Evolutionary conservation across 305 asterid genomes (phyloP).

Genomic region (Galium porrigens): DNA sequence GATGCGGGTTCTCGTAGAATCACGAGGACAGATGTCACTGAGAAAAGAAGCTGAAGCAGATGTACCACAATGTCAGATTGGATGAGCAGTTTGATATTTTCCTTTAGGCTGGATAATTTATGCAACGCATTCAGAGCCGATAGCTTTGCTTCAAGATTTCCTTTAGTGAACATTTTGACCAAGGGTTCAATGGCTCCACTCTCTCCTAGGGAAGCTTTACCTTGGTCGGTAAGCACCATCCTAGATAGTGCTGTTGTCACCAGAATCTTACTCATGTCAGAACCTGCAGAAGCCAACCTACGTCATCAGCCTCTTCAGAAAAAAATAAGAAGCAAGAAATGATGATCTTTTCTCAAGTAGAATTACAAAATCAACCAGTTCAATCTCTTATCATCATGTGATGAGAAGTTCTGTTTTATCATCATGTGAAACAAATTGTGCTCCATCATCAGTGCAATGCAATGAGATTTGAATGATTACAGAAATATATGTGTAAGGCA

Average conservation of each 20-base stretch:
- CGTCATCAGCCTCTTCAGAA: not conserved
- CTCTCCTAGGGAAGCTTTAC: slow-evolving; percentile 49
- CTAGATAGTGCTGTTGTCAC: slow-evolving; percentile 84
- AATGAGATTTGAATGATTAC: not conserved
- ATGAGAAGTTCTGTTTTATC: too few species aligned
- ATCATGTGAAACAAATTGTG: too few species aligned
- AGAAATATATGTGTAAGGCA: not conserved
- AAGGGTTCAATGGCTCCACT: slow-evolving; percentile 57
- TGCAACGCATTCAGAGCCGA: slow-evolving; percentile 55
- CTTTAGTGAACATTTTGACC: slow-evolving; percentile 54
- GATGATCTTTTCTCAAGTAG: too few species aligned
- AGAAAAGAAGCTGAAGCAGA: slow-evolving; percentile 76
- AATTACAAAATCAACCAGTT: too few species aligned
- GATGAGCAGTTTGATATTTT: slow-evolving; percentile 42
- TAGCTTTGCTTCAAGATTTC: slow-evolving; percentile 67
- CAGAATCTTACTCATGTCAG: slow-evolving; percentile 72
- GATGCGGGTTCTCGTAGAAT: slow-evolving; percentile 79
- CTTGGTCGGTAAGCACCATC: slow-evolving; percentile 57
- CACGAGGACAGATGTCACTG: slow-evolving; percentile 76
- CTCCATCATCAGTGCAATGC: not conserved
- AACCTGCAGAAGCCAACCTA: slow-evolving; percentile 33
- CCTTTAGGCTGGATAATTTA: slow-evolving; percentile 37
- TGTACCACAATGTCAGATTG: slow-evolving; percentile 39
- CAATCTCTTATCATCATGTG: too few species aligned
- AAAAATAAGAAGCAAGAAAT: too few species aligned